phyloP scores from a whole-genome alignment of 2,329 filamentous ascomycete species.

The Oidium heveae region DNA sequence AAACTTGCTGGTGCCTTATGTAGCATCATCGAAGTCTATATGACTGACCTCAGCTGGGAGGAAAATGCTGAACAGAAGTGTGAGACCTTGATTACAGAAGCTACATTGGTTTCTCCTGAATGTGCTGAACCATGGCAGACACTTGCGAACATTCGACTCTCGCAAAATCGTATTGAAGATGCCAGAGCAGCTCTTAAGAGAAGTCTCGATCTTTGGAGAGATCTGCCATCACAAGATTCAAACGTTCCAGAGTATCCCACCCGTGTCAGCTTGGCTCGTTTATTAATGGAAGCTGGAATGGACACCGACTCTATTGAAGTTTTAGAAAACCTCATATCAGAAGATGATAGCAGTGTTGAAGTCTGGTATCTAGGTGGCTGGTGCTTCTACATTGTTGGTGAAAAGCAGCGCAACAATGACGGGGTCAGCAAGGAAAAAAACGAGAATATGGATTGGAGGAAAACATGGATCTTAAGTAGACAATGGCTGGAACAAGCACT shows the following conservation, averaged over 20 bases:
- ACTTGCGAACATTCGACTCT: slow-evolving; percentile 78
- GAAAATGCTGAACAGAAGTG: slow-evolving; percentile 72
- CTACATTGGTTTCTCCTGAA: slow-evolving; percentile 57
- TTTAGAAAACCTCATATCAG: slow-evolving; percentile 55
- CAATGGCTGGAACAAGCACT: slow-evolving; percentile 66
- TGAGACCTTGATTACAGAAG: slow-evolving; percentile 74
- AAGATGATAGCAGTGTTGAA: slow-evolving; percentile 88
- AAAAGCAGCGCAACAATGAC: slow-evolving; percentile 30
- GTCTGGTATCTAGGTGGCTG: slow-evolving; percentile 94
- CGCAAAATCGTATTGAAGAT: slow-evolving; percentile 56
- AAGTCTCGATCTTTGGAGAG: slow-evolving; percentile 65
- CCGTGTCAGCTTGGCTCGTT: slow-evolving; percentile 55
- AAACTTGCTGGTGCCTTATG: slow-evolving; percentile 84
- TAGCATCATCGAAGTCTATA: slow-evolving; percentile 87
- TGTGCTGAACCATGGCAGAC: slow-evolving; percentile 85
- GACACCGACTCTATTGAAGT: slow-evolving; percentile 67
- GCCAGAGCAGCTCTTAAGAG: slow-evolving; percentile 52
- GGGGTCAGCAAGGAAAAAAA: slow-evolving; percentile 16
- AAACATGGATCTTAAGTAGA: slow-evolving; percentile 46
- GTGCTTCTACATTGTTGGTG: slow-evolving; percentile 59
- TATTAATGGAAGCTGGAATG: slow-evolving; percentile 78
- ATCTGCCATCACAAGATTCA: slow-evolving; percentile 45
- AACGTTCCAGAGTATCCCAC: slow-evolving; percentile 66
- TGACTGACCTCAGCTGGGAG: slow-evolving; percentile 93
- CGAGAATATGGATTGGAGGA: slow-evolving; percentile 18